These are phyloP conservation scores for Babesia bovis DNA, from an alignment of 169 alveolate genomes.

Conservation along the genomic window DNA sequence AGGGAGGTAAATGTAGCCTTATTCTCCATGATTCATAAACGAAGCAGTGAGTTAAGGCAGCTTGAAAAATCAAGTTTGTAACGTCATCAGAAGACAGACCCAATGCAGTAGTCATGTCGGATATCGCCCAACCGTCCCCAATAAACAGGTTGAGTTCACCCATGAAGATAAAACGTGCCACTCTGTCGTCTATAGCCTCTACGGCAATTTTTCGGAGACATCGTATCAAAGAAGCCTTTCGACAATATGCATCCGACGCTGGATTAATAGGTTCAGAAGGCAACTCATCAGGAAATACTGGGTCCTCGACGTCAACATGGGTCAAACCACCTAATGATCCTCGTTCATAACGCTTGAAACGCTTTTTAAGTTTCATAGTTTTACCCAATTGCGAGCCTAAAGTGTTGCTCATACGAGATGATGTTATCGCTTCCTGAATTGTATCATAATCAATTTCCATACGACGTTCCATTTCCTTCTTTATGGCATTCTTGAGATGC, in stretches of 20 bases:
- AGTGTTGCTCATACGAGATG: not conserved
- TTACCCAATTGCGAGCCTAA: not conserved
- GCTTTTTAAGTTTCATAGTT: not conserved
- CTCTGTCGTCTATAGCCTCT: slow-evolving; percentile 64
- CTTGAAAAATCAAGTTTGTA: slow-evolving; percentile 31
- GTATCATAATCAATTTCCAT: not conserved
- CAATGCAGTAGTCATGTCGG: slow-evolving; percentile 21
- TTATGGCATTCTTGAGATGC: not conserved
- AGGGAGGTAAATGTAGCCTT: slow-evolving; percentile 53
- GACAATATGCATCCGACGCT: not conserved
- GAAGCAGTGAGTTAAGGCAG: slow-evolving; percentile 36
- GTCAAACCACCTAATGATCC: not conserved
- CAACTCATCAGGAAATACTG: not conserved
- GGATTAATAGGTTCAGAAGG: slow-evolving; percentile 14
- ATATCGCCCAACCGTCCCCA: slow-evolving; percentile 5
- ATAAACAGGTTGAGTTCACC: slow-evolving; percentile 30
- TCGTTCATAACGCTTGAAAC: not conserved
- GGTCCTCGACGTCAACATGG: not conserved
- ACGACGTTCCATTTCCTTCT: slow-evolving; percentile 12
- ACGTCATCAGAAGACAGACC: slow-evolving; percentile 26
- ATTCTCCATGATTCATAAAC: slow-evolving; percentile 60
- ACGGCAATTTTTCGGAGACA: slow-evolving; percentile 38
- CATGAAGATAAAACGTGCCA: slow-evolving; percentile 61
- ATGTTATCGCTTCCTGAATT: slow-evolving; percentile 6
- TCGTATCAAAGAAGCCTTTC: slow-evolving; percentile 9